A percentile compares a stretch with the other conserved stretches of the same genome.
phyloP scores from a whole-genome alignment of 495 filamentous ascomycete species.

The Immersiella caudata region DNA sequence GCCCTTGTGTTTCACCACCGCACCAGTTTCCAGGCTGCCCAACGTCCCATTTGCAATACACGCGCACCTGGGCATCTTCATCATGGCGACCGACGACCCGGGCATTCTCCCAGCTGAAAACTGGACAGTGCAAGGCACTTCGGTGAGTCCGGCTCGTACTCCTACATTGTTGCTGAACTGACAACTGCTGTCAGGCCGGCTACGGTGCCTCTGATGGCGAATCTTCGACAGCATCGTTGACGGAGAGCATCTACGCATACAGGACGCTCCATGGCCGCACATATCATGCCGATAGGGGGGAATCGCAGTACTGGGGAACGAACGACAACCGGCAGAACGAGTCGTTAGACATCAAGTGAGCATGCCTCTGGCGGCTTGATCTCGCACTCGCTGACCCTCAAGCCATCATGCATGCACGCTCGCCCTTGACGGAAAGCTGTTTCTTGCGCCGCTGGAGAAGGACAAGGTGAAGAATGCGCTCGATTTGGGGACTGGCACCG shows the following conservation, averaged over 20 bases:
- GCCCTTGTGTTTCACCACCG: too few relatives aligned
- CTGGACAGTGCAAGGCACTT: not conserved
- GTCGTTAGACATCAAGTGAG: slow-evolving; percentile 45
- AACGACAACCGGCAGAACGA: slow-evolving; percentile 47
- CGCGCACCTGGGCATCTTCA: not conserved
- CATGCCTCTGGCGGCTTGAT: not conserved
- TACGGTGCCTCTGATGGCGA: not conserved
- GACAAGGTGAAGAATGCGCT: slow-evolving; percentile 27
- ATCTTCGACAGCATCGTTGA: slow-evolving; percentile 48
- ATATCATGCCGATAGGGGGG: slow-evolving; percentile 38
- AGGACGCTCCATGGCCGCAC: slow-evolving; percentile 46
- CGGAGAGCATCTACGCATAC: slow-evolving; percentile 48
- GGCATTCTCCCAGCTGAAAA: not conserved
- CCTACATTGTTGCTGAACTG: not conserved
- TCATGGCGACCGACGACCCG: not conserved
- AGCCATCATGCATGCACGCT: slow-evolving; percentile 44
- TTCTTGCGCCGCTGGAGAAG: slow-evolving; percentile 56
- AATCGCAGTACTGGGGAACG: slow-evolving; percentile 40
- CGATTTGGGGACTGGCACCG: slow-evolving; percentile 13
- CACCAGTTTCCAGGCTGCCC: not conserved
- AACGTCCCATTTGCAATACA: not conserved
- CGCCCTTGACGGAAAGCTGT: slow-evolving; percentile 57
- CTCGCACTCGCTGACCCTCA: slow-evolving; percentile 1
- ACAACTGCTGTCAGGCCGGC: not conserved
- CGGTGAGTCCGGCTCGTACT: not conserved